Evolutionary conservation across 1,139 yeast genomes (phyloP).

Genomic region (Sugiyamaella xylanicola): DNA sequence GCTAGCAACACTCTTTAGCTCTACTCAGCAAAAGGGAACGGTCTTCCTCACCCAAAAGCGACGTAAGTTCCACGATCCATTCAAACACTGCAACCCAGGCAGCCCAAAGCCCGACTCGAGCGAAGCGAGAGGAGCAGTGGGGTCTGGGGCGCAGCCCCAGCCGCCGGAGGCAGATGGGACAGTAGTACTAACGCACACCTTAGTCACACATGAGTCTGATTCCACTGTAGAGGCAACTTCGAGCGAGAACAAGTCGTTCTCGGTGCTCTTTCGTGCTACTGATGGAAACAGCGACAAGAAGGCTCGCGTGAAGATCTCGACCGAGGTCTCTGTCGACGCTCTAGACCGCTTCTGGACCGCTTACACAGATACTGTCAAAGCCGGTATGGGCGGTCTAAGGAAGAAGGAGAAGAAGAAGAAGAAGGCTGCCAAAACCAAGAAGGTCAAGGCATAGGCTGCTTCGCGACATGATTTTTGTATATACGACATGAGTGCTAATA

Average conservation of each 20-base stretch:
- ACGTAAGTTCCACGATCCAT: constrained; percentile 31
- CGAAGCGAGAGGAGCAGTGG: background rate
- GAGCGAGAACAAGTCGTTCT: constrained; percentile 18
- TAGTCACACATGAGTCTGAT: constrained; percentile 17
- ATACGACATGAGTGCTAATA: background rate
- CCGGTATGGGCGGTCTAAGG: constrained; percentile 60
- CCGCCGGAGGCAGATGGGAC: background rate
- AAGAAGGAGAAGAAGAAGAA: constrained; percentile 66
- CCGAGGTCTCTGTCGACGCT: constrained; percentile 59
- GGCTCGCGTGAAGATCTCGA: constrained; percentile 58
- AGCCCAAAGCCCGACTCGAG: background rate
- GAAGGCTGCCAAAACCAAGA: constrained; percentile 24
- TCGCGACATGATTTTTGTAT: background rate
- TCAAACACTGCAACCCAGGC: background rate
- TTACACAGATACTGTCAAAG: constrained; percentile 64
- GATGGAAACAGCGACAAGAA: constrained; percentile 55
- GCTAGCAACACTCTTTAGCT: constrained; percentile 36
- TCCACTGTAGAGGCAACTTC: background rate
- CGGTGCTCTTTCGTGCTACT: constrained; percentile 47
- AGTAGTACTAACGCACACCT: background rate
- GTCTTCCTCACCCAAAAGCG: constrained; percentile 38
- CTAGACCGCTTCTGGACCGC: constrained; percentile 70
- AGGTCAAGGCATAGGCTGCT: constrained; percentile 11
- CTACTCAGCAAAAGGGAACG: constrained; percentile 47
- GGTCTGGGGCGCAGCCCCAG: background rate